Conservation (phyloP, 495 filamentous ascomycete genomes). For the Daldinia decipiens region DNA sequence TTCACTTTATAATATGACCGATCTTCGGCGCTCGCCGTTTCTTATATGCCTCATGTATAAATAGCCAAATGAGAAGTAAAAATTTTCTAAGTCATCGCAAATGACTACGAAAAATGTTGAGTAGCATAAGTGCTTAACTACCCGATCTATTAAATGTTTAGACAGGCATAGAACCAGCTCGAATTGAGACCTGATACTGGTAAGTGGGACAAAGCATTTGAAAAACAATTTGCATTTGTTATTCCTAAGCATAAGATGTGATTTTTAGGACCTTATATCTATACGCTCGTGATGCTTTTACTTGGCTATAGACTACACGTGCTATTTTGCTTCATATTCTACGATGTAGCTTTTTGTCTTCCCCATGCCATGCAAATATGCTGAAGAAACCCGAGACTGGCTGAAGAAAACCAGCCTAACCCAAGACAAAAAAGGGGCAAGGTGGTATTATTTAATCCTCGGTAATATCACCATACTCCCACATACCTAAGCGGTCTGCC, state of each 20-base stretch:
- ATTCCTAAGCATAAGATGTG: background rate
- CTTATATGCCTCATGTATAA: conserved; percentile 4
- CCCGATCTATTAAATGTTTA: background rate
- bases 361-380: conserved; percentile 33
- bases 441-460: conserved; percentile 69
- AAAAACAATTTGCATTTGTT: background rate
- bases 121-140: background rate
- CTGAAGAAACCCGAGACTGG: conserved; percentile 7
- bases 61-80: background rate
- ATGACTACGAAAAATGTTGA: background rate
- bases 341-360: conserved; percentile 24
- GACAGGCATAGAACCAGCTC: background rate
- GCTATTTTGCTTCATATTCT: conserved; percentile 6
- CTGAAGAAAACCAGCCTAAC: conserved; percentile 8
- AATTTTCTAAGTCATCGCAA: background rate
- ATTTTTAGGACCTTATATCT: background rate
- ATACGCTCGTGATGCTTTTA: conserved; percentile 15
- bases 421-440: background rate
- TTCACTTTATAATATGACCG: background rate
- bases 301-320: conserved; percentile 11
- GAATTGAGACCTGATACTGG: background rate
- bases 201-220: background rate
- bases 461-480: conserved; percentile 97
- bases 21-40: conserved; percentile 21
- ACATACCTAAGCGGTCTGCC: conserved; percentile 81